Conservation (phyloP, 257 asterid genomes). For the Rubia yunnanensis region DNA sequence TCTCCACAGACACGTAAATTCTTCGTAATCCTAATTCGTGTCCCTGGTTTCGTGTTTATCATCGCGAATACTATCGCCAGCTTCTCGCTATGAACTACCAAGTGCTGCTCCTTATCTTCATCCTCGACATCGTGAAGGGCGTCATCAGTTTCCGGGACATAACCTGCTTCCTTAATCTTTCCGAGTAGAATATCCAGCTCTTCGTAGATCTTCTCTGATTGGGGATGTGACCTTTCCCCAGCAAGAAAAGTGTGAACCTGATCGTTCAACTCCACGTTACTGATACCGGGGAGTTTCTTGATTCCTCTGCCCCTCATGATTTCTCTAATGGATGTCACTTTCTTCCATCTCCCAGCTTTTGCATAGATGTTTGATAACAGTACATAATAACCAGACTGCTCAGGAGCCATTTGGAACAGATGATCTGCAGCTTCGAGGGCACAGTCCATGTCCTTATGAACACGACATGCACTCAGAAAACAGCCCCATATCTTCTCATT, state of each 20-base stretch:
- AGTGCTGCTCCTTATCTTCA: slow-evolving; percentile 84
- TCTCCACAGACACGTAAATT: slow-evolving; percentile 83
- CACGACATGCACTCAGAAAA: slow-evolving; percentile 64
- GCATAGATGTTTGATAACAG: slow-evolving; percentile 76
- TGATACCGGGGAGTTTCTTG: slow-evolving; percentile 70
- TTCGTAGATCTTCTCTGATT: slow-evolving; percentile 47
- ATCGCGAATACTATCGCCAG: slow-evolving; percentile 74
- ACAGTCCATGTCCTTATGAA: slow-evolving; percentile 55
- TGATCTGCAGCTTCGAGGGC: slow-evolving; percentile 81
- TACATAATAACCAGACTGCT: slow-evolving; percentile 74
- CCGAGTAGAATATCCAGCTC: slow-evolving; percentile 59
- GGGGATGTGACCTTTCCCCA: slow-evolving; percentile 66
- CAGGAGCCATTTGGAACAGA: slow-evolving; percentile 65
- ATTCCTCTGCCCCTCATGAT: slow-evolving; percentile 63
- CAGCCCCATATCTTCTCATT: slow-evolving; percentile 88
- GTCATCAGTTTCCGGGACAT: slow-evolving; percentile 55
- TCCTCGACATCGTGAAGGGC: slow-evolving; percentile 91
- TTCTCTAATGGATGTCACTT: slow-evolving; percentile 50
- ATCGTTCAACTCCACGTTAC: slow-evolving; percentile 60
- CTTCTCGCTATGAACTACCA: slow-evolving; percentile 81
- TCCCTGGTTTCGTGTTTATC: slow-evolving; percentile 45
- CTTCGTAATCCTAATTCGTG: slow-evolving; percentile 61
- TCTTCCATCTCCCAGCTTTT: slow-evolving; percentile 83
- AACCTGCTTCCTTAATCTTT: slow-evolving; percentile 76
- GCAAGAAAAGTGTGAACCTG: slow-evolving; percentile 73